Conservation (phyloP, 1,139 yeast genomes). For the Geotrichum fermentans region DNA sequence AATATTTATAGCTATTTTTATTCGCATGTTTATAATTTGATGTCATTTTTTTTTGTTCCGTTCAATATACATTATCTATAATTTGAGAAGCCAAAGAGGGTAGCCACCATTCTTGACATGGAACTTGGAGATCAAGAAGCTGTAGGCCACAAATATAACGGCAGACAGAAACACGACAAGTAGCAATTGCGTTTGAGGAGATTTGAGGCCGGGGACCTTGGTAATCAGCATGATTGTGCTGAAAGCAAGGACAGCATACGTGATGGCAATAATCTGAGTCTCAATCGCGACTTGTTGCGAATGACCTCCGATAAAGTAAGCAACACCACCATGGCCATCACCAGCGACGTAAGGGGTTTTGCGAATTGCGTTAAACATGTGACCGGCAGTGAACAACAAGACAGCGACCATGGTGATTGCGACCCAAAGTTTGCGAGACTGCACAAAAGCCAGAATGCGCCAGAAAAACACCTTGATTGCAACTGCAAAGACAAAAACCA, state of each 20-base stretch:
- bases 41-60: background rate
- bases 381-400: constrained; percentile 76
- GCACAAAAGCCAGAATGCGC: constrained; percentile 35
- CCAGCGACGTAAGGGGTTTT: constrained; percentile 64
- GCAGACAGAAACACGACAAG: constrained; percentile 44
- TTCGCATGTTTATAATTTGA: background rate
- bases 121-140: constrained; percentile 49
- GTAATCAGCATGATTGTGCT: constrained; percentile 45
- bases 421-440: constrained; percentile 60
- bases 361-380: constrained; percentile 89
- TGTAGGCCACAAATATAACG: constrained; percentile 46
- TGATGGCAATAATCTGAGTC: constrained; percentile 46
- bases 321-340: constrained; percentile 50
- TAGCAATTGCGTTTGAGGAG: constrained; percentile 43
- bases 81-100: constrained; percentile 19
- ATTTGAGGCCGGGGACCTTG: constrained; percentile 46
- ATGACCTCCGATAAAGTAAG: constrained; percentile 65
- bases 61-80: constrained; percentile 5
- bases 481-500: constrained; percentile 28
- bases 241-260: constrained; percentile 39
- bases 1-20: background rate
- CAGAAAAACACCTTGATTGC: constrained; percentile 31
- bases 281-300: constrained; percentile 66
- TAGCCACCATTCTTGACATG: constrained; percentile 52
- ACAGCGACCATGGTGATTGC: constrained; percentile 54